phyloP scores from a whole-genome alignment of 1,139 yeast genomes.

The Geotrichum phurueaensis region DNA sequence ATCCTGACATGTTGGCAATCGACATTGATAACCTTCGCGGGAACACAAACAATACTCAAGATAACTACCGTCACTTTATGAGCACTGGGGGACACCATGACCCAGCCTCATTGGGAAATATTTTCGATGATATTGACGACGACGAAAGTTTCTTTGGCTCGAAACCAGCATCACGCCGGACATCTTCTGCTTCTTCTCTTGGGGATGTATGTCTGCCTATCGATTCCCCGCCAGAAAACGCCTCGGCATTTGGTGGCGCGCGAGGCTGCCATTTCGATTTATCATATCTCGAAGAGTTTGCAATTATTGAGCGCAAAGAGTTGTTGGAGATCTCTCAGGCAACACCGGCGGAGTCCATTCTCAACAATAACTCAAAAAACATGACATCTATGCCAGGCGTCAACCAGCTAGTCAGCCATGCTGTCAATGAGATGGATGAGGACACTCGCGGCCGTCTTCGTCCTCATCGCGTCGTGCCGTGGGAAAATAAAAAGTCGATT shows the following conservation, averaged over 20 bases:
- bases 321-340: slow-evolving; percentile 40
- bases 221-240: slow-evolving; percentile 44
- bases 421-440: slow-evolving; percentile 23
- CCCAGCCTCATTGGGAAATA: not conserved
- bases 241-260: slow-evolving; percentile 28
- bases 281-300: slow-evolving; percentile 64
- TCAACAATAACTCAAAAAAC: slow-evolving; percentile 26
- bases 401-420: slow-evolving; percentile 18
- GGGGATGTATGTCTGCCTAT: slow-evolving; percentile 86
- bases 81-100: not conserved
- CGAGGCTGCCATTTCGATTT: slow-evolving; percentile 63
- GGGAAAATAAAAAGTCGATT: slow-evolving; percentile 2
- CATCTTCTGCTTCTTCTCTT: slow-evolving; percentile 64
- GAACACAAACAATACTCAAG: not conserved
- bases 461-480: slow-evolving; percentile 15
- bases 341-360: slow-evolving; percentile 29
- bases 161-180: slow-evolving; percentile 66
- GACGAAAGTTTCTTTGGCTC: slow-evolving; percentile 35
- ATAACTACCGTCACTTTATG: not conserved
- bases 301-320: slow-evolving; percentile 56
- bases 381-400: slow-evolving; percentile 29
- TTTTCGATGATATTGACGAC: slow-evolving; percentile 5
- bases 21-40: slow-evolving; percentile 5
- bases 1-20: slow-evolving; percentile 2
- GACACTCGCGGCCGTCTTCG: slow-evolving; percentile 9